Base-by-base conservation (phyloP, 1,284 basidiomycete species). In the Psilocybe mexicana region DNA sequence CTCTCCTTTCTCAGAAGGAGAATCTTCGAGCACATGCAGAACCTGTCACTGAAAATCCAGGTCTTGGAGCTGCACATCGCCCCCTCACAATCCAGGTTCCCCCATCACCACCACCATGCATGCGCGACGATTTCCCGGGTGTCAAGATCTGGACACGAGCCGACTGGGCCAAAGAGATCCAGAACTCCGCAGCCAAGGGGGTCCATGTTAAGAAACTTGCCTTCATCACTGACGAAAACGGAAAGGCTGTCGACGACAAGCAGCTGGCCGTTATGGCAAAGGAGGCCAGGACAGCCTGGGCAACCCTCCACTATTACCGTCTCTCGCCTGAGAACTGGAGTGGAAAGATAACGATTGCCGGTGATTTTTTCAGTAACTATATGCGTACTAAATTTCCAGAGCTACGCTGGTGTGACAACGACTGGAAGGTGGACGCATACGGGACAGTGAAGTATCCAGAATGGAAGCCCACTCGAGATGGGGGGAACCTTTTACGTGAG, bases 341-440 rank as follows among this genome's bases (percentile, higher is more conserved):
- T 30, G 43, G 45, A 2, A 58, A 58, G n/a, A 57, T 36, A 4
- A 23, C 52, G 11, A 12, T 26, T 12, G 48, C 43, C 3, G 26
- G 23, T n/a, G 25, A 54, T 1, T 63, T 45, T 26, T 55, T 57
- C 43, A 42, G 43, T 24, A 54, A 52, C 12, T 46, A 47, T 14
- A 62, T 64, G 59, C 36, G 52, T 28, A 2, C 18, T 3, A 43
- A 55, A 35, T 63, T 55, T 40, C 1, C 25, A 7, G 61, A 61
- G 55, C 54, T 64, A 40, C 36, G 59, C 23, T 44, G 42, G 5
- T 62, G 61, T 26, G 49, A 57, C 3, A 24, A 42, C 12, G 42
- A 57, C 24, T 64, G 61, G 61, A 64, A 64, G 33, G 43, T 60
- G 8, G 43, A 57, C 4, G 35, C n/a, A 14, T 59, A 52, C 36